Evolutionary conservation across 257 asterid genomes (phyloP), one percentile per base, ranked within the genome.

Genomic region (Solanum etuberosum): DNA sequence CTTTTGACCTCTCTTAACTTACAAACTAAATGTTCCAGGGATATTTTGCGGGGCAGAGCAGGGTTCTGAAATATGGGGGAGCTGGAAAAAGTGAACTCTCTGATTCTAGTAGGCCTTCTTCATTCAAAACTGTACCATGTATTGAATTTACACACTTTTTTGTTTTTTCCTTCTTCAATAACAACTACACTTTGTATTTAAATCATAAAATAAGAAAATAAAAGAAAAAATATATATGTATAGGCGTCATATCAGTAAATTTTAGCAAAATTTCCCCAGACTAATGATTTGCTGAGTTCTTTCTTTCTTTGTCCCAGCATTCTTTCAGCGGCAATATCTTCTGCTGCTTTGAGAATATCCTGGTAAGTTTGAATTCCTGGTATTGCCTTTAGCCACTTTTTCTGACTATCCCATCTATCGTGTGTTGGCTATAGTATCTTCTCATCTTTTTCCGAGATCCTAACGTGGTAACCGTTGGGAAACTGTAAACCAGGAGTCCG

Each of bases 401-500:
- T 48, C 70, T 48, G 70, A 81, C 67, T 81, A 46, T 54, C 68
- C 63, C 85, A 81, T 81, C 27, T 27, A 29, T 51, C 34, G 29
- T 48, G 23, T 77, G 88, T 82, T 89, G 74, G 71, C 76, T 84
- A 25, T 61, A 63, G 76, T 85, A 48, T 61, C 57, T 57, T 70
- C 71, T 89, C 88, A 63, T 88, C 84, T 86, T 93, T 93, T 86
- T 90, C 89, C 6, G 92, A 90, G 63, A 95, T 71, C 43, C 91
- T 89, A 59, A 94, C 67, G 87, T 94, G 96, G 87, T 87, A 91
- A 35, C 99, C 98, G 46, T 94, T 91, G 13, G 99, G 99, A 86
- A 96, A 96, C 80, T 96, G 99, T 85, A 96, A 83, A 74, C 99
- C 99, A 21, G 99, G 98, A 25, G 98, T 93, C 86, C 98, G 92